phyloP scores from a whole-genome alignment of 2,329 filamentous ascomycete species.

The Neofusicoccum cordaticola region DNA sequence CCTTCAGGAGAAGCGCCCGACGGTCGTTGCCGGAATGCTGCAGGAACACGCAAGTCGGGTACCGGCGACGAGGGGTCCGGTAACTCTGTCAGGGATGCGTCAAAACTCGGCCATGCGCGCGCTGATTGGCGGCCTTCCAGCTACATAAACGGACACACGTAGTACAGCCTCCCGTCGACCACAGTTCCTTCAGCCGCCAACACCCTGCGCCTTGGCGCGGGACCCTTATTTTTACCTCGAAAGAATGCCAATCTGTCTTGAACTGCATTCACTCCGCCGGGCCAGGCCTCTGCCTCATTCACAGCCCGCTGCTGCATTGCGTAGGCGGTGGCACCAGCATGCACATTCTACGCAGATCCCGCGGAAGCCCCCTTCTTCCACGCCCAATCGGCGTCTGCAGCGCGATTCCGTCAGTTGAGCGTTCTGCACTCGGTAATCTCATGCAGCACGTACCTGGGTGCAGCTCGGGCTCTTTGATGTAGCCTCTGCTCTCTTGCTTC shows the following conservation, averaged over 20 bases:
- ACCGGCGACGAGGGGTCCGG: neutral
- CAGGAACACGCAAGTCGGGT: slow-evolving; percentile 2
- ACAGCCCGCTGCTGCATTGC: neutral
- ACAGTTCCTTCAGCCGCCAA: neutral
- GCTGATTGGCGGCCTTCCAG: neutral
- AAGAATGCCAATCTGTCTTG: neutral
- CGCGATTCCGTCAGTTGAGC: neutral
- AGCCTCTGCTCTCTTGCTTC: slow-evolving; percentile 54
- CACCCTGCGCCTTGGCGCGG: too few species aligned
- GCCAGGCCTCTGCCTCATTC: neutral
- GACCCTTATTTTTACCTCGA: neutral
- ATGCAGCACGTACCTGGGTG: slow-evolving; percentile 27
- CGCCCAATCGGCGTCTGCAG: slow-evolving; percentile 14
- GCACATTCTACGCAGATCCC: neutral
- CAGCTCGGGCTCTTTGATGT: slow-evolving; percentile 51
- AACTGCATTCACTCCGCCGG: too few species aligned
- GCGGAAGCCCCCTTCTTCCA: slow-evolving; percentile 9
- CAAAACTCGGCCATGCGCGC: neutral
- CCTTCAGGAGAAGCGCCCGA: neutral
- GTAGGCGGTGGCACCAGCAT: neutral
- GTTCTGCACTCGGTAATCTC: neutral
- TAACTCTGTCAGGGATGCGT: neutral
- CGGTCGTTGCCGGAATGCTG: neutral
- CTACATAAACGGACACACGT: neutral
- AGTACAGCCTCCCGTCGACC: neutral